Conservation (phyloP, 2,329 filamentous ascomycete genomes). For the Sarocladium brachiariae region DNA sequence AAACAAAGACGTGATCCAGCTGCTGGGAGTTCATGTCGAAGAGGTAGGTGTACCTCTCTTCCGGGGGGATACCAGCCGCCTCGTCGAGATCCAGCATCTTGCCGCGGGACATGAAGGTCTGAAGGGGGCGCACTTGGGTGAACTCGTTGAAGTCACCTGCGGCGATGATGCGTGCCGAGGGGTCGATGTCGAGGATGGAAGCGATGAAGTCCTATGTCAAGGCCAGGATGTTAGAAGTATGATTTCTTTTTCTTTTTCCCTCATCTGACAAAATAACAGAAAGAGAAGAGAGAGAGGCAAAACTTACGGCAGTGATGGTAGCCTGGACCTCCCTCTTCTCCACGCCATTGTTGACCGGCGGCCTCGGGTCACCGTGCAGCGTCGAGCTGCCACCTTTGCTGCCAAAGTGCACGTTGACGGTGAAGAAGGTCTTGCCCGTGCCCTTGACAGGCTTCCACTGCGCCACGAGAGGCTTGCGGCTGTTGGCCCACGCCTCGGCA, state of each 20-base stretch:
- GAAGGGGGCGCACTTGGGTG: conserved; percentile 52
- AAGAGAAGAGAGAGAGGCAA: neutral
- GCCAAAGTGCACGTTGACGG: conserved; percentile 63
- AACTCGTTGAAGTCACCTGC: conserved; percentile 72
- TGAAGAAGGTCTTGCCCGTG: conserved; percentile 52
- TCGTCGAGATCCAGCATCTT: conserved; percentile 57
- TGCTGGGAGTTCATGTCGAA: conserved; percentile 64
- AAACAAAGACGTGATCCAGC: conserved; percentile 65
- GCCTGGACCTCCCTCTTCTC: conserved; percentile 50
- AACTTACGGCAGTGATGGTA: conserved; percentile 47
- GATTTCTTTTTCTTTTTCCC: no score
- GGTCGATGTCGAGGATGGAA: conserved; percentile 49
- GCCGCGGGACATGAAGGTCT: conserved; percentile 44
- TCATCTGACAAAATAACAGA: no score
- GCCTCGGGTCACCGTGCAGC: conserved; percentile 57
- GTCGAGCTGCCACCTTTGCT: conserved; percentile 60
- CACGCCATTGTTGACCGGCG: conserved; percentile 60
- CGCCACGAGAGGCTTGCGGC: conserved; percentile 61
- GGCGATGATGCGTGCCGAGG: conserved; percentile 49
- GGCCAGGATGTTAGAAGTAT: no score
- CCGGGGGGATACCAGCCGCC: conserved; percentile 39
- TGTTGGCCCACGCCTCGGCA: conserved; percentile 52
- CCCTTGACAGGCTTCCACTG: conserved; percentile 54
- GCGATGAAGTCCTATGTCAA: conserved; percentile 50
- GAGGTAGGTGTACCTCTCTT: conserved; percentile 64